phyloP scores from a whole-genome alignment of 1,284 basidiomycete genomes.

The Hemileia vastatrix region DNA sequence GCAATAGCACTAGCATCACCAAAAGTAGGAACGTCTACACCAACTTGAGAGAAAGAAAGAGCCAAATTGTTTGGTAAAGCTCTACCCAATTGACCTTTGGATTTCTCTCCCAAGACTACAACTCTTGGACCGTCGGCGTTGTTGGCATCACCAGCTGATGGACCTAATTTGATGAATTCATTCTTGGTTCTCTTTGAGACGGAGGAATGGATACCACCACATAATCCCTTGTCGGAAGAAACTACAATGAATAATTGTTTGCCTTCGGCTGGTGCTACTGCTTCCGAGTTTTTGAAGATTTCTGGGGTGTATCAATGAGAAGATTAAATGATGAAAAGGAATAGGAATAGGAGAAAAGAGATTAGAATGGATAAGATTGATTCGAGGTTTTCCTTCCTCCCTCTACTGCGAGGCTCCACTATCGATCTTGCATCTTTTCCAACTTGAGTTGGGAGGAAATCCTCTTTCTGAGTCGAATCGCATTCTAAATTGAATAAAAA shows the following conservation, averaged over 20 bases:
- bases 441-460: too few relatives aligned
- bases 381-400: too few relatives aligned
- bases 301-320: too few relatives aligned
- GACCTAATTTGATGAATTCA: conserved; percentile 52
- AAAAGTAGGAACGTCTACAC: conserved; percentile 91
- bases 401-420: too few relatives aligned
- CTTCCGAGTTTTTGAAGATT: conserved; percentile 35
- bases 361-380: too few relatives aligned
- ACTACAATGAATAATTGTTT: conserved; percentile 82
- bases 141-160: conserved; percentile 37
- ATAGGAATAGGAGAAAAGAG: too few relatives aligned
- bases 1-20: conserved; percentile 87
- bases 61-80: conserved; percentile 57
- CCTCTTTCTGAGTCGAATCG: too few relatives aligned
- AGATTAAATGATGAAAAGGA: too few relatives aligned
- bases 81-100: conserved; percentile 80
- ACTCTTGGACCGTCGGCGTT: conserved; percentile 62
- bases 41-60: conserved; percentile 92
- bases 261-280: conserved; percentile 35
- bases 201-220: conserved; percentile 98
- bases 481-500: too few relatives aligned
- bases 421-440: too few relatives aligned
- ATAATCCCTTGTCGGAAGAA: conserved; percentile 98
- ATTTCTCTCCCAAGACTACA: conserved; percentile 85
- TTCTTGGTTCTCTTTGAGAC: conserved; percentile 79